phyloP scores from a whole-genome alignment of 2,329 filamentous ascomycete species.

The Aspergillus carbonarius region DNA sequence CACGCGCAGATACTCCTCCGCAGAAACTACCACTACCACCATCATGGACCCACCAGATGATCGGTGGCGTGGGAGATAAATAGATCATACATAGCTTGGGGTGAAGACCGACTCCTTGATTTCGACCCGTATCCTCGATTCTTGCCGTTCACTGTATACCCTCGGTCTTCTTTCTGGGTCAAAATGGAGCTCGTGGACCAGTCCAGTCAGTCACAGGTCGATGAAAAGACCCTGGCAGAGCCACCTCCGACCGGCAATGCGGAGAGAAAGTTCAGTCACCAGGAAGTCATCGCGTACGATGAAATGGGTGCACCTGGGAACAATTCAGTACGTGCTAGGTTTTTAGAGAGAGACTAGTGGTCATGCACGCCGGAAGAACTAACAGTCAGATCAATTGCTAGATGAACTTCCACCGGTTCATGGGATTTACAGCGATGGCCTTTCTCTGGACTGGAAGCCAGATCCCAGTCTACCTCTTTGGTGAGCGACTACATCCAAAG shows the following conservation, averaged over 20 bases:
- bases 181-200: conserved; percentile 21
- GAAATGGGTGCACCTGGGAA: conserved; percentile 39
- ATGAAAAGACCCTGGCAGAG: conserved; percentile 31
- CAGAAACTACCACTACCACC: conserved; percentile 5
- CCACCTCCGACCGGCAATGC: conserved; percentile 29
- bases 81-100: conserved; percentile 12
- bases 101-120: conserved; percentile 4
- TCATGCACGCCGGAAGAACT: not conserved
- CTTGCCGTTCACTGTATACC: conserved; percentile 2
- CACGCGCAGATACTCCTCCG: not conserved
- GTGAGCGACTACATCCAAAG: conserved; percentile 29
- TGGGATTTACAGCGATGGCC: conserved; percentile 59
- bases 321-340: conserved; percentile 41
- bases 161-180: not conserved
- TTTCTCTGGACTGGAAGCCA: conserved; percentile 63
- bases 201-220: conserved; percentile 17
- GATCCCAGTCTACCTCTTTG: conserved; percentile 57
- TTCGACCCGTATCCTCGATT: not conserved
- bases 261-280: conserved; percentile 41
- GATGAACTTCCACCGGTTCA: conserved; percentile 53
- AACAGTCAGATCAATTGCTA: conserved; percentile 29
- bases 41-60: conserved; percentile 2
- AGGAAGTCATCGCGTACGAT: conserved; percentile 51
- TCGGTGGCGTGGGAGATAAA: not conserved
- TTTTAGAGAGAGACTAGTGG: not conserved